Conservation (phyloP, 106 monocot species). For the Allium fistulosum region DNA sequence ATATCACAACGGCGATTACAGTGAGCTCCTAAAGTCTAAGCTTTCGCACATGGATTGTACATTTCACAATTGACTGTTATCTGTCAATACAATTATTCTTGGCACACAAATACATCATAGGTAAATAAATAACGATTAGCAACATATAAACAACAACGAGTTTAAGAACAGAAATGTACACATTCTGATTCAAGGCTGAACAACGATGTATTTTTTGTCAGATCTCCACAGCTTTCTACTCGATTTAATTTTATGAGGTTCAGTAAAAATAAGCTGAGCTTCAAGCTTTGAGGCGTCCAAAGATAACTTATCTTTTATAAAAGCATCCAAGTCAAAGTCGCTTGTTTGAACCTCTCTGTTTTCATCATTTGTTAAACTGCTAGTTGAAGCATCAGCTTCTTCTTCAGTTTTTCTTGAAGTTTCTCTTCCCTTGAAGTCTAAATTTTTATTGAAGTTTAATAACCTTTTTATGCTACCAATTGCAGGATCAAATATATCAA, state of each 20-base stretch:
- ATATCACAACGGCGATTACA: too few relatives aligned
- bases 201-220: conserved; percentile 15
- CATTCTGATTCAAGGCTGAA: conserved; percentile 1
- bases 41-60: too few relatives aligned
- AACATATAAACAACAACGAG: too few relatives aligned
- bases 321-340: conserved; percentile 78
- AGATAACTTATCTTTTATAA: conserved; percentile 51
- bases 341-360: neutral
- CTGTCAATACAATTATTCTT: too few relatives aligned
- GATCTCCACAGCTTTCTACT: conserved; percentile 34
- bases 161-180: too few relatives aligned
- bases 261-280: conserved; percentile 18
- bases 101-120: too few relatives aligned
- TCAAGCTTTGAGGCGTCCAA: conserved; percentile 60
- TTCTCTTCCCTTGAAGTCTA: conserved; percentile 25
- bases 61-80: too few relatives aligned
- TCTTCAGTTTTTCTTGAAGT: conserved; percentile 15
- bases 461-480: conserved; percentile 68
- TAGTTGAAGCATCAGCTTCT: neutral
- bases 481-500: conserved; percentile 89
- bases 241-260: conserved; percentile 17
- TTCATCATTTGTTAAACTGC: neutral
- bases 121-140: too few relatives aligned
- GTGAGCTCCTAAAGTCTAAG: too few relatives aligned
- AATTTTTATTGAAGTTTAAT: conserved; percentile 46